Base-by-base conservation (phyloP, 208 protist species). In the Crithidia sp. region DNA sequence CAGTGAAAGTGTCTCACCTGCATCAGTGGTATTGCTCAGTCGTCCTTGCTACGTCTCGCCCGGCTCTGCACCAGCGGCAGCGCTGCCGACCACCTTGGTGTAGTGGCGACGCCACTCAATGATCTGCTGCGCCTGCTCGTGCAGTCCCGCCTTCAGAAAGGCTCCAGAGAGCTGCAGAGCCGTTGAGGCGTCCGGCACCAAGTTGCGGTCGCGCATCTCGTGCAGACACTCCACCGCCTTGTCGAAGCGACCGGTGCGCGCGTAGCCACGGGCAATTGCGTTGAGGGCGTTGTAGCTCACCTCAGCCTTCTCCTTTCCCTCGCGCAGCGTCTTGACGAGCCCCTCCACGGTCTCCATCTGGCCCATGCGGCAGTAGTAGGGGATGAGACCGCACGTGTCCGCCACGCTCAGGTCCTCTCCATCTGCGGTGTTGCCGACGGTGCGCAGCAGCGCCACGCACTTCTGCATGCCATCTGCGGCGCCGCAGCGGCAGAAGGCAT, bases 61-160 rank as follows among this genome's bases (percentile, higher is more conserved):
- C 2, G 61, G n/a, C 19, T 66, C 61, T 6, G 13, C 61, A 19
- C 28, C 19, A 39, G 67, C 7, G 16, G 67, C 43, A 0, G 54
- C n/a, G 12, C 6, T 63, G 16, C 67, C 76, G 0, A 74, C 76
- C 12, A 81, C 76, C 37, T 93, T 95, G 5, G 87, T 79, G 69
- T 95, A 95, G 73, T 93, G 88, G 7, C 90, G 84, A 12, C 92
- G 74, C 90, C 92, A 96, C 67, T 96, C 83, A 7, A 96, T 85
- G 41, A 96, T 83, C 62, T 96, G 90, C 61, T 90, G 84, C 7
- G 92, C 92, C 67, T 96, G 92, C 47, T 94, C 92, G 62, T 96
- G 92, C 50, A 96, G 76, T 0, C 92, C 92, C 0, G 92, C 90
- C 72, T 94, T 95, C 45, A 96, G 67, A 53, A 96, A 96, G 7